Base-by-base conservation (phyloP, 2,329 filamentous ascomycete genomes). In the Colletotrichum kahawae region DNA sequence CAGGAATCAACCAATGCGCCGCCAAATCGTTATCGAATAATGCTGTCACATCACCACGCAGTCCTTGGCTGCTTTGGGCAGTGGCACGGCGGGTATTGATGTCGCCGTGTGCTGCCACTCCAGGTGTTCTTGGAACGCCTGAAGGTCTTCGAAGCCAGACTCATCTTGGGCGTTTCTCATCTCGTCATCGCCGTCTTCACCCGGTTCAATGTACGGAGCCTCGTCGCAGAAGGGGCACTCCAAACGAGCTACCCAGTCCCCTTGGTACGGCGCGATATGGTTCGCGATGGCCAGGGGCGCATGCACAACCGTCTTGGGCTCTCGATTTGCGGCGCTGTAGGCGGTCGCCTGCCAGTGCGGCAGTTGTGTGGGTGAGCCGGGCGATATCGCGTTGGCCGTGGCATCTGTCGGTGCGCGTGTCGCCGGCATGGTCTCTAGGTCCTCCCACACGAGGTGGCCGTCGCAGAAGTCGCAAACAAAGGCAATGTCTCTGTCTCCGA, bases 381-480 rank as follows among this genome's bases (percentile, higher is more conserved):
- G 81, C 14, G 57, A 60, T 33, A 54, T 18, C 6, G 70, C 48
- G 24, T 33, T 64, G 57, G n/a, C 43, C 63, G 67, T 67, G 12
- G 70, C 62, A 24, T 75, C 54, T 31, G 66, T 27, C 60, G 70
- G 36, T 24, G 38, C 67, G 43, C 89, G 82, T 70, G 84, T 81
- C 2, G 87, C 87, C 7, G 90, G 90, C 83, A 92, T 88, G 64
- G 82, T 83, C 77, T 87, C 85, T 36, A 92, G 78, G 79, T 92
- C 89, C 72, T 89, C 86, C 90, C 90, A 92, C 27, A 92, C 82
- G 29, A 92, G 82, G 79, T 90, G 89, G 3, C 90, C 90, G 79
- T 92, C 90, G 82, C 90, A 92, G 79, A 88, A 92, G 82, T 92
- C 90, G 83, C 90, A 92, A 9, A 91, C 84, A 78, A 92, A 92